Percentiles rank a stretch among this genome's conserved stretches.
Evolutionary conservation across 1,284 basidiomycete genomes (phyloP).

Genomic region (Phellinidium pouzarii): DNA sequence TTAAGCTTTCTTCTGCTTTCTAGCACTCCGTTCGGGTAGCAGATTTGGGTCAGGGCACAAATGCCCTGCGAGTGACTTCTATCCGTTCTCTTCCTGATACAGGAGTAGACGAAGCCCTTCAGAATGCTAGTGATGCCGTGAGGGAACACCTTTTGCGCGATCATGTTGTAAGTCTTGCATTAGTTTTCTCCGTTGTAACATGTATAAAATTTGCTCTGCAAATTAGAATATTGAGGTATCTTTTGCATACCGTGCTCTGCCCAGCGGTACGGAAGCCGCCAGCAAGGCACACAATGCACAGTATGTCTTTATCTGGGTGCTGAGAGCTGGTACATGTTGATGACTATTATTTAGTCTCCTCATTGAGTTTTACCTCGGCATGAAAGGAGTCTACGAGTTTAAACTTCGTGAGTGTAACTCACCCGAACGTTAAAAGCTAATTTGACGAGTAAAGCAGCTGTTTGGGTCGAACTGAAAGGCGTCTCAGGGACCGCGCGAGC

Average conservation of each 20-base stretch:
- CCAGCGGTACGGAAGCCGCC: slow-evolving; percentile 35
- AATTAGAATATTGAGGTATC: slow-evolving; percentile 66
- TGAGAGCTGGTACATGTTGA: neutral
- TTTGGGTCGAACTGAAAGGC: slow-evolving; percentile 79
- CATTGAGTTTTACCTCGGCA: slow-evolving; percentile 64
- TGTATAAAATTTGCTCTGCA: neutral
- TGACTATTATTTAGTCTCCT: slow-evolving; percentile 35
- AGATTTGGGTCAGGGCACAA: slow-evolving; percentile 31
- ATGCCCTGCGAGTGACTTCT: slow-evolving; percentile 32
- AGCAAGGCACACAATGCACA: slow-evolving; percentile 55
- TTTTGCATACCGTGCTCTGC: slow-evolving; percentile 66
- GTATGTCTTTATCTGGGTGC: slow-evolving; percentile 24
- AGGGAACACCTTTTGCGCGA: slow-evolving; percentile 18
- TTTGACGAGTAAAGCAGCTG: slow-evolving; percentile 34
- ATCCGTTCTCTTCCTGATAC: slow-evolving; percentile 31
- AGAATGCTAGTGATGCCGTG: slow-evolving; percentile 3
- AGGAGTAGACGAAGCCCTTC: slow-evolving; percentile 19
- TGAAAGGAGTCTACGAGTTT: slow-evolving; percentile 42
- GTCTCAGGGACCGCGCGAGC: slow-evolving; percentile 62
- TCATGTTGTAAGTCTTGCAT: slow-evolving; percentile 20
- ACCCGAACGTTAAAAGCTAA: slow-evolving; percentile 18
- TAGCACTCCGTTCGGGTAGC: slow-evolving; percentile 33
- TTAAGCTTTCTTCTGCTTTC: neutral
- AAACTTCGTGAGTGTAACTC: slow-evolving; percentile 31
- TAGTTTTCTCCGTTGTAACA: neutral